A percentile compares a stretch with the other conserved stretches of the same genome.
Evolutionary conservation across 768 basidiomycete species (phyloP).

Genomic region (Boletus vermiculosoides): DNA sequence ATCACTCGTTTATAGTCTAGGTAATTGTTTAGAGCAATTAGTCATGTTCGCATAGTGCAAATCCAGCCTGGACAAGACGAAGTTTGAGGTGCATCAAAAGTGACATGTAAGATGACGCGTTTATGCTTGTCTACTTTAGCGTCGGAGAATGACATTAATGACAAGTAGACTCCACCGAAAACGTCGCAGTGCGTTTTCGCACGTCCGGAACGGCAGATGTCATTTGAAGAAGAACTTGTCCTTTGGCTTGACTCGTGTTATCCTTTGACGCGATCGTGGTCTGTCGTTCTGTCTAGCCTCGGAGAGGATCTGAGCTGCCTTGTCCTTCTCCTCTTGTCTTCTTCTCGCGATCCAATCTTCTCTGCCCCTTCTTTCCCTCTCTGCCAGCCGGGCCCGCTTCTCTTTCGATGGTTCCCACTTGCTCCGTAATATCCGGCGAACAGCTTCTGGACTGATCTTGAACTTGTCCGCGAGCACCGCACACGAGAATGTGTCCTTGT

Average conservation of each 20-base stretch:
- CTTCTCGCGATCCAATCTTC: slow-evolving; percentile 38
- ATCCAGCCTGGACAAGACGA: neutral
- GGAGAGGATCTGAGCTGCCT: slow-evolving; percentile 35
- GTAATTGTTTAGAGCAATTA: neutral
- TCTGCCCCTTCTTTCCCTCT: slow-evolving; percentile 48
- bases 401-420: slow-evolving; percentile 63
- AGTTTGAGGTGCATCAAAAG: slow-evolving; percentile 1
- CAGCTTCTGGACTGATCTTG: slow-evolving; percentile 77
- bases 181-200: slow-evolving; percentile 4
- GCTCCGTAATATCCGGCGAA: slow-evolving; percentile 75
- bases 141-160: no score
- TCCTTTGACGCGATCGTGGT: slow-evolving; percentile 9
- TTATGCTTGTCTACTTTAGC: slow-evolving; percentile 2
- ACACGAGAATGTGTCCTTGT: slow-evolving; percentile 64
- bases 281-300: slow-evolving; percentile 17
- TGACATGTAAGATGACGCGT: slow-evolving; percentile 10
- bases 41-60: neutral
- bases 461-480: slow-evolving; percentile 73
- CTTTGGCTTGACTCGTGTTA: slow-evolving; percentile 27
- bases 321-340: slow-evolving; percentile 43
- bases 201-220: slow-evolving; percentile 15
- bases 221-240: slow-evolving; percentile 46
- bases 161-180: neutral
- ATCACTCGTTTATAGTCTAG: slow-evolving; percentile 8
- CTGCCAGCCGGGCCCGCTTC: slow-evolving; percentile 47